phyloP scores from a whole-genome alignment of 495 filamentous ascomycete species.

The Trichoderma virens region DNA sequence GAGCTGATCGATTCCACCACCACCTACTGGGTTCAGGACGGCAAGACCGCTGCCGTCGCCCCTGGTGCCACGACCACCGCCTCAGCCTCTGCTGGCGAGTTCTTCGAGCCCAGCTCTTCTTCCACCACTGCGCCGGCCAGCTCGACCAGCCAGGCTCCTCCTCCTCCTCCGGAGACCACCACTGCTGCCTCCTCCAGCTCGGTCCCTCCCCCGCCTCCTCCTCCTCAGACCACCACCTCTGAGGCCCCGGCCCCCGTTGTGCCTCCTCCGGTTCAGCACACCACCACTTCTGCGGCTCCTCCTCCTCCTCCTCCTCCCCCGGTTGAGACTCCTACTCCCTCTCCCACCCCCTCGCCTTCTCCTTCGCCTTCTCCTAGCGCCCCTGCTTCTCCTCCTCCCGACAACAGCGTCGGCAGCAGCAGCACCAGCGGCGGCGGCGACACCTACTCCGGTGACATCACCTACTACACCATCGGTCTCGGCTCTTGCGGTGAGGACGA shows the following conservation, averaged over 20 bases:
- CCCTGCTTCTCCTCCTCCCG: constrained; percentile 1
- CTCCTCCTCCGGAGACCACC: constrained; percentile 12
- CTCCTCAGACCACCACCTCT: constrained; percentile 11
- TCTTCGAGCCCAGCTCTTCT: constrained; percentile 28
- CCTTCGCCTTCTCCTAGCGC: background rate
- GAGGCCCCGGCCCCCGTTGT: constrained; percentile 5
- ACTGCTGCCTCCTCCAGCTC: constrained; percentile 14
- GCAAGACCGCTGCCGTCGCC: constrained; percentile 16
- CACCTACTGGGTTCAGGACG: constrained; percentile 31
- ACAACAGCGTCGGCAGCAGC: constrained; percentile 13
- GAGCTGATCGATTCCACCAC: constrained; percentile 34
- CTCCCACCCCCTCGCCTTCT: constrained; percentile 3
- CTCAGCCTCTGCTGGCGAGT: constrained; percentile 25
- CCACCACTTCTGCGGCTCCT: constrained; percentile 5
- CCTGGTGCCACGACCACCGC: constrained; percentile 11
- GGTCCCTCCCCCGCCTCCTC: constrained; percentile 16
- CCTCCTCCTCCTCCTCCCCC: constrained; percentile 14
- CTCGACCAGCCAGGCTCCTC: constrained; percentile 12
- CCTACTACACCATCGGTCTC: constrained; percentile 37
- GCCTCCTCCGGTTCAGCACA: constrained; percentile 1
- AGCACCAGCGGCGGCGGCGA: constrained; percentile 17
- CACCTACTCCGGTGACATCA: constrained; percentile 33
- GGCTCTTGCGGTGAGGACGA: constrained; percentile 41
- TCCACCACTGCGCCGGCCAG: background rate
- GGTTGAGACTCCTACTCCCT: constrained; percentile 12